These are phyloP conservation scores for Leishmania gerbilli DNA, from an alignment of 208 protist species.

Conservation along the genomic window DNA sequence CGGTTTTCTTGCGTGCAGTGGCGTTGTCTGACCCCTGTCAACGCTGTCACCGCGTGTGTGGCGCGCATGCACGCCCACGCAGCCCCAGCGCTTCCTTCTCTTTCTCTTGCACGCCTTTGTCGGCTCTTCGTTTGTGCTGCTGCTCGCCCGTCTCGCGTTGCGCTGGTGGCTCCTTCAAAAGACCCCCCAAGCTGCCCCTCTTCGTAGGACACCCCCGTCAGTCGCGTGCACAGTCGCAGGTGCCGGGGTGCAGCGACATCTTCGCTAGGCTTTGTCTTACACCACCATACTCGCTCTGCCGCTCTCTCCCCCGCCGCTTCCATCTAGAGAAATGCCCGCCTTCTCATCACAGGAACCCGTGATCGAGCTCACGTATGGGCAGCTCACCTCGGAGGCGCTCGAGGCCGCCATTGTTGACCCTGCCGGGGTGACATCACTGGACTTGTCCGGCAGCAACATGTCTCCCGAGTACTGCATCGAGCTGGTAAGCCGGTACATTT, in stretches of 20 bases:
- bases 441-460: slow-evolving; percentile 85
- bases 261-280: background rate
- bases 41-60: background rate
- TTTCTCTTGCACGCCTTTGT: background rate
- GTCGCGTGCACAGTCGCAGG: slow-evolving; percentile 1
- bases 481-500: slow-evolving; percentile 56
- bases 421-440: slow-evolving; percentile 49
- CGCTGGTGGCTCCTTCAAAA: background rate
- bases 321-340: slow-evolving; percentile 11
- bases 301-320: background rate
- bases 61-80: background rate
- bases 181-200: background rate
- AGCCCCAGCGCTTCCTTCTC: background rate
- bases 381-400: slow-evolving; percentile 56
- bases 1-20: background rate
- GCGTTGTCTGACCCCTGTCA: background rate
- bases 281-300: background rate
- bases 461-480: slow-evolving; percentile 45
- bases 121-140: background rate
- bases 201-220: background rate
- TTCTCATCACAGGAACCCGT: slow-evolving; percentile 15
- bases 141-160: background rate
- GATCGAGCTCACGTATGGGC: slow-evolving; percentile 69
- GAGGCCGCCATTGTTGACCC: slow-evolving; percentile 42
- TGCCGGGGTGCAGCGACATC: background rate